A percentile compares a stretch with the other conserved stretches of the same genome.
Evolutionary conservation across 1,139 yeast genomes (phyloP).

Genomic region (Nadsonia starkeyi-henricii): DNA sequence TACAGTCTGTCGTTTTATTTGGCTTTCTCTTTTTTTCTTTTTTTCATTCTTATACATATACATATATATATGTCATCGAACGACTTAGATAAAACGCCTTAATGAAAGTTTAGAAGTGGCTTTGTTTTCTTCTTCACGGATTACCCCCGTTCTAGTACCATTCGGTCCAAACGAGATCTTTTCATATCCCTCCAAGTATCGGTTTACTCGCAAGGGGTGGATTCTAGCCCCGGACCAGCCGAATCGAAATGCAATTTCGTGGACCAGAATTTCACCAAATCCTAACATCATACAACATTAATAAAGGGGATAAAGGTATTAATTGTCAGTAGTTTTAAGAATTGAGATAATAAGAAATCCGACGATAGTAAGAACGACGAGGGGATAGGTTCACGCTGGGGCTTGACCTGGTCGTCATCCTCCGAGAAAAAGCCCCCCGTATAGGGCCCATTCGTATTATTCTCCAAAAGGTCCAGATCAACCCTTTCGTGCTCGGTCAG

Average conservation of each 20-base stretch:
- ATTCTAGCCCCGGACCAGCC: constrained; percentile 70
- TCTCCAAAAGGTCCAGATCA: too few relatives aligned
- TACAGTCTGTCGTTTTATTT: too few relatives aligned
- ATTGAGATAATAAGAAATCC: constrained; percentile 1
- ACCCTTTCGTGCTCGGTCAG: too few relatives aligned
- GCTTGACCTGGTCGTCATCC: too few relatives aligned
- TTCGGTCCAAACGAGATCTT: neutral
- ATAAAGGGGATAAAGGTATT: constrained; percentile 76
- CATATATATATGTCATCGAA: too few relatives aligned
- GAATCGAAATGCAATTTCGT: constrained; percentile 72
- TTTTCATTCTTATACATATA: too few relatives aligned
- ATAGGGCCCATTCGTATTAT: too few relatives aligned
- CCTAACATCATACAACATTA: constrained; percentile 94
- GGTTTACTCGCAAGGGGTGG: neutral
- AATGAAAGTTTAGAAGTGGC: neutral
- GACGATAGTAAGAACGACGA: neutral
- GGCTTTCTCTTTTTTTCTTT: too few relatives aligned
- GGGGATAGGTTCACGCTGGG: neutral
- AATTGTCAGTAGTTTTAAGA: constrained; percentile 31
- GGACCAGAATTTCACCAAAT: constrained; percentile 90
- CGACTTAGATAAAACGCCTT: neutral
- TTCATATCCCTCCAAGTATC: neutral
- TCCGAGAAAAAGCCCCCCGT: too few relatives aligned
- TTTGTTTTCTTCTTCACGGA: neutral
- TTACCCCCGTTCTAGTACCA: neutral